phyloP scores from a whole-genome alignment of 257 asterid species.

The Nicotiana noctiflora region DNA sequence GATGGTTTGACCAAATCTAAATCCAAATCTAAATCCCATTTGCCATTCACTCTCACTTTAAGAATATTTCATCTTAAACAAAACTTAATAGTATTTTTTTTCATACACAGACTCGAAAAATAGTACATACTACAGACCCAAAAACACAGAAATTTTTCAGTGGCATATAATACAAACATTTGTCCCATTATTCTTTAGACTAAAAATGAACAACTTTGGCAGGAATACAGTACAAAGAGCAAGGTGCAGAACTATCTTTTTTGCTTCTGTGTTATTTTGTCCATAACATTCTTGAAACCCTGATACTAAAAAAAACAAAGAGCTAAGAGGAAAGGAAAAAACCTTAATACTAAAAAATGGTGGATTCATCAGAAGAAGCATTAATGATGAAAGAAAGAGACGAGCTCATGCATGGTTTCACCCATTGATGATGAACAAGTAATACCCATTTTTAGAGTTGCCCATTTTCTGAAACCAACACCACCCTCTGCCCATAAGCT shows the following conservation, averaged over 20 bases:
- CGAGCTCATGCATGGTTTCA: constrained; percentile 7
- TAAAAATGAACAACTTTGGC: not conserved
- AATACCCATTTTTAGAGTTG: not conserved
- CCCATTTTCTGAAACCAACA: constrained; percentile 26
- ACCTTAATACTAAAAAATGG: not conserved
- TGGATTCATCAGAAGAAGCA: not conserved
- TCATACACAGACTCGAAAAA: not conserved
- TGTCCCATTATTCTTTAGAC: not conserved
- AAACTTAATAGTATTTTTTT: no score
- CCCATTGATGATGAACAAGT: not conserved
- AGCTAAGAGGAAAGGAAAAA: not conserved
- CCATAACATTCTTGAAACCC: not conserved
- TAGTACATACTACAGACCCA: not conserved
- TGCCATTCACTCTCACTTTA: no score
- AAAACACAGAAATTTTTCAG: not conserved
- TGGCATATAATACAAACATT: not conserved
- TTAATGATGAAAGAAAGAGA: constrained; percentile 12
- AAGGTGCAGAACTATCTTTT: not conserved
- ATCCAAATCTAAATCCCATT: no score
- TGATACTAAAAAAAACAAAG: not conserved
- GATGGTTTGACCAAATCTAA: no score
- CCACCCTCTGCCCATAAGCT: not conserved
- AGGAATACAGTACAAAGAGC: not conserved
- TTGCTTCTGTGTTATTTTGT: not conserved
- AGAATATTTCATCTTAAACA: no score